Evolutionary conservation across 169 alveolate genomes (phyloP), one percentile per base, ranked within the genome.

Genomic region (Babesia bigemina): DNA sequence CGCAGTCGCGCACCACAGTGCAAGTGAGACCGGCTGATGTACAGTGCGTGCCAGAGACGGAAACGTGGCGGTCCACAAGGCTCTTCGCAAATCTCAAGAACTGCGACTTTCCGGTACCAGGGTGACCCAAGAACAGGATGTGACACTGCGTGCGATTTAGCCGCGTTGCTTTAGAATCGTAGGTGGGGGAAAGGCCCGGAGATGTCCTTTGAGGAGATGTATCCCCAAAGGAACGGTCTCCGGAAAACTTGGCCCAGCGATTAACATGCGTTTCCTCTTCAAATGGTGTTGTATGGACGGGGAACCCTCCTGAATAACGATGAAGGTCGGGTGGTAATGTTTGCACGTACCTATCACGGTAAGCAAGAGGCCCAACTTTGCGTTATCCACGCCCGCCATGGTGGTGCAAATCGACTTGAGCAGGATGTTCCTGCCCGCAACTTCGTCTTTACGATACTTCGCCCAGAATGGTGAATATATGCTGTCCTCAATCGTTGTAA

Each of bases 71-170:
- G 28, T 63, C 57, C 22, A 93, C 75, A 2, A 93, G 70, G 59
- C 86, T 85, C 19, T 81, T 71, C 14, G 97, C 97, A 49, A 91
- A 90, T 58, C 77, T 83, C 45, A 96, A 85, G 47, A 96, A 75
- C 55, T 92, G 93, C 28, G 98, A 94, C 86, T 96, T 96, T 42
- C 99, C 99, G 1, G 98, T 94, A 11, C 98, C 99, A 10, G 99
- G 98, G 61, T 94, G 98, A 0, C 99, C 99, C 44, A 97, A 92
- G 47, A 96, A 82, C 26, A 97, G 82, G 44, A 95, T 70, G 77
- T 97, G 98, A 56, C 94, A 89, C 50, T 84, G 78, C 0, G 93
- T 79, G 24, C 93, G 66, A 42, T 52, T 21, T 24, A 62, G n/a
- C 42, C 55, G 69, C 22, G 53, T 48, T 26, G 24, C 24, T 49